Conservation (phyloP, 1,284 basidiomycete species). For the Ganoderma multipileum region DNA sequence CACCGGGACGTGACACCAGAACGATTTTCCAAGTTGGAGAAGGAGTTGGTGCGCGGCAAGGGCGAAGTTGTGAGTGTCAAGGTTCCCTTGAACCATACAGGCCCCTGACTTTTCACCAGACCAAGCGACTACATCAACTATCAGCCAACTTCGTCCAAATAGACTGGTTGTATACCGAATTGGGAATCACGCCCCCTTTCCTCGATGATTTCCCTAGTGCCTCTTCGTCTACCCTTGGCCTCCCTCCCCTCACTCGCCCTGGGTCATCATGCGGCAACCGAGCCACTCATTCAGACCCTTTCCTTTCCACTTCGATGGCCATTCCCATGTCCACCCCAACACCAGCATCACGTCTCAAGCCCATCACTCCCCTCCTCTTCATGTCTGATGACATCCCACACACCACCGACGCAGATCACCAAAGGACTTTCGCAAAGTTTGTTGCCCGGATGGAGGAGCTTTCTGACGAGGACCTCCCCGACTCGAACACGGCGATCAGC, state of each 20-base stretch:
- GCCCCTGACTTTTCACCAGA: slow-evolving; percentile 45
- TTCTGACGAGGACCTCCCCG: slow-evolving; percentile 52
- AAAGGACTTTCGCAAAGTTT: slow-evolving; percentile 68
- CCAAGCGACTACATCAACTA: slow-evolving; percentile 72
- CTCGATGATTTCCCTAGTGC: slow-evolving; percentile 54
- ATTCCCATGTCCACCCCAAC: slow-evolving; percentile 42
- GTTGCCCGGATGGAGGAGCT: slow-evolving; percentile 68
- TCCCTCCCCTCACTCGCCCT: slow-evolving; percentile 45
- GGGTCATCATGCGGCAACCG: slow-evolving; percentile 46
- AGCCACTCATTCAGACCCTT: slow-evolving; percentile 50
- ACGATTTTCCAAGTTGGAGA: slow-evolving; percentile 78
- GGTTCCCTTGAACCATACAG: not conserved
- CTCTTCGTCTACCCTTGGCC: slow-evolving; percentile 46
- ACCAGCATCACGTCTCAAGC: slow-evolving; percentile 36
- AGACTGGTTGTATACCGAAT: slow-evolving; percentile 80
- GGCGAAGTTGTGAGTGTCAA: slow-evolving; percentile 70
- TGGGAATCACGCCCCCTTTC: slow-evolving; percentile 69
- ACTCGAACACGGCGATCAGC: slow-evolving; percentile 53
- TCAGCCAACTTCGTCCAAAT: slow-evolving; percentile 71
- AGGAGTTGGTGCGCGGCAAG: slow-evolving; percentile 81
- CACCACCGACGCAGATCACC: slow-evolving; percentile 52
- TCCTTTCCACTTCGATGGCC: slow-evolving; percentile 48
- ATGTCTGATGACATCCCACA: slow-evolving; percentile 33
- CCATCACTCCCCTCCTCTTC: slow-evolving; percentile 35
- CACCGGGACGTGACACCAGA: slow-evolving; percentile 78